Conservation (phyloP, 2,329 filamentous ascomycete species). For the Colletotrichum falcatum region DNA sequence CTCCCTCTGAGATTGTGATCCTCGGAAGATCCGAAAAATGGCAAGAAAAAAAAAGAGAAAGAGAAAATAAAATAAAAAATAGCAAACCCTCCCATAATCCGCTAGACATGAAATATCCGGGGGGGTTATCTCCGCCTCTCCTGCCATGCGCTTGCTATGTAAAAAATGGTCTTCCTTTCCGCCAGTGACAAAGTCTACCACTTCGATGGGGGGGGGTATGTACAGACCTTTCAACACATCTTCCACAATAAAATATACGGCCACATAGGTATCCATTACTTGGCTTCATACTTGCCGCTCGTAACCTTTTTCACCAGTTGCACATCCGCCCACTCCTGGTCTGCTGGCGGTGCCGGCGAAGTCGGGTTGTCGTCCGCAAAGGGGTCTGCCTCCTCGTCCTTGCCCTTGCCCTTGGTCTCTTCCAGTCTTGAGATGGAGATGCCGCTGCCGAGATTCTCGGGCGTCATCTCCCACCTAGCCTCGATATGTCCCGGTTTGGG, state of each 20-base stretch:
- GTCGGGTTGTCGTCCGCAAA: conserved; percentile 68
- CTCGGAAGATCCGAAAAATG: conserved; percentile 14
- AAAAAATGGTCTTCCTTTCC: conserved; percentile 30
- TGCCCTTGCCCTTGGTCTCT: conserved; percentile 64
- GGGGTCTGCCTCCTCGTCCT: conserved; percentile 70
- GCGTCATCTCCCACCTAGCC: conserved; percentile 78
- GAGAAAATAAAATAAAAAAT: background rate
- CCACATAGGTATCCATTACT: conserved; percentile 45
- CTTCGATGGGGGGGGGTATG: conserved; percentile 23
- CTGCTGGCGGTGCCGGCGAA: conserved; percentile 42
- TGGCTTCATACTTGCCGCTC: conserved; percentile 80
- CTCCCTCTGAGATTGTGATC: background rate
- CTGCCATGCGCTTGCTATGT: conserved; percentile 39
- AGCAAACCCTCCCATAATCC: conserved; percentile 3
- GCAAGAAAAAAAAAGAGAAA: background rate
- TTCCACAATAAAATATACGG: no score
- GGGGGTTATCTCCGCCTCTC: conserved; percentile 12
- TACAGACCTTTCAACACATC: conserved; percentile 21
- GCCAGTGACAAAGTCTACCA: conserved; percentile 30
- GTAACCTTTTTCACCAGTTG: conserved; percentile 75
- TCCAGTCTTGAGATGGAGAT: conserved; percentile 73
- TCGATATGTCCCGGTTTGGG: conserved; percentile 83
- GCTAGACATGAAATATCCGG: conserved; percentile 22
- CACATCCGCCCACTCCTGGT: conserved; percentile 73
- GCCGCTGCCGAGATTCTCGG: conserved; percentile 65